Percentiles rank a stretch among this genome's conserved stretches.
These are phyloP conservation scores for Pleomassaria siparia DNA, from an alignment of 2,329 filamentous ascomycete genomes.

Conservation along the genomic window DNA sequence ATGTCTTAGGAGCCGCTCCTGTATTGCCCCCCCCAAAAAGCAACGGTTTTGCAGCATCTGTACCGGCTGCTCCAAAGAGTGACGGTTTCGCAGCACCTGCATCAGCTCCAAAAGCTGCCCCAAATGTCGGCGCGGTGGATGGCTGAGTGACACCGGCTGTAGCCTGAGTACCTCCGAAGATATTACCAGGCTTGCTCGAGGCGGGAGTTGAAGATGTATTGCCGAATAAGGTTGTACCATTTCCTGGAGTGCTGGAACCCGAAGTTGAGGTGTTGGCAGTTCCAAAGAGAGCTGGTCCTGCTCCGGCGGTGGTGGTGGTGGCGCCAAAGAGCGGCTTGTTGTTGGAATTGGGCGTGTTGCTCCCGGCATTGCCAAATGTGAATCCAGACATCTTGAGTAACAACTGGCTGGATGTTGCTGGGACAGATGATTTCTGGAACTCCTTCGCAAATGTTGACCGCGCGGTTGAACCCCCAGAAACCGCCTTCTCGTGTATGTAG, in stretches of 20 bases:
- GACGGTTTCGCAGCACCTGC: conserved; percentile 25
- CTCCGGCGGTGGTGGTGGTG: conserved; percentile 25
- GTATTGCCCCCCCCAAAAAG: too few relatives aligned
- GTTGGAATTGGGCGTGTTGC: conserved; percentile 18
- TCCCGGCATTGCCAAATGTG: conserved; percentile 42
- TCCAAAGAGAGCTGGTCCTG: conserved; percentile 30
- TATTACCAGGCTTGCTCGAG: conserved; percentile 27
- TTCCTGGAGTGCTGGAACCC: conserved; percentile 20
- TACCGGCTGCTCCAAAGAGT: conserved; percentile 23
- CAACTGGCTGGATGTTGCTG: background rate
- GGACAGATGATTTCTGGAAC: background rate
- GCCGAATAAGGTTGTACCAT: conserved; percentile 26
- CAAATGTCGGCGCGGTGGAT: conserved; percentile 7
- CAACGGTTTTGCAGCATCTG: conserved; percentile 10
- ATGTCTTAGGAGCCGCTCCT: conserved; percentile 17
- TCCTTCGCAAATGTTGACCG: too few relatives aligned
- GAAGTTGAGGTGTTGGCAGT: conserved; percentile 12
- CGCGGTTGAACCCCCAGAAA: background rate
- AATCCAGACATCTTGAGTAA: conserved; percentile 25
- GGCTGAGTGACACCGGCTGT: conserved; percentile 23
- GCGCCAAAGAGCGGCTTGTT: conserved; percentile 36
- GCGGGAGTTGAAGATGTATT: conserved; percentile 29
- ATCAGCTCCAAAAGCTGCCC: conserved; percentile 8
- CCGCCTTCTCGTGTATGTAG: background rate
- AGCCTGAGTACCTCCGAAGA: conserved; percentile 30